Conservation (phyloP, 495 filamentous ascomycete species). For the Aspergillus bridgeri region DNA sequence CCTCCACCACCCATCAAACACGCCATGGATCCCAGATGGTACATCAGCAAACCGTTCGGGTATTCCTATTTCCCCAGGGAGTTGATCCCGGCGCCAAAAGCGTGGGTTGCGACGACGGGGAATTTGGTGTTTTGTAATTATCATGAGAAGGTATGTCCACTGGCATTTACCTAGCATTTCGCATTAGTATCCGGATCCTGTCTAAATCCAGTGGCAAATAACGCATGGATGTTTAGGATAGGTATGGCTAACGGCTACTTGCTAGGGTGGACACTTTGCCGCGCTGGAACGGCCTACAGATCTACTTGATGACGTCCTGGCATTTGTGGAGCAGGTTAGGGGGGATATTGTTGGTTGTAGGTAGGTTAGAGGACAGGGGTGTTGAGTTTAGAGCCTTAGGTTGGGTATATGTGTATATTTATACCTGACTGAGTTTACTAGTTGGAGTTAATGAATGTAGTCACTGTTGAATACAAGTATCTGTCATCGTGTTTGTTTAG, state of each 20-base stretch:
- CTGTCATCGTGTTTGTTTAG: no score
- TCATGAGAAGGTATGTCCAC: constrained; percentile 19
- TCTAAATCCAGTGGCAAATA: no score
- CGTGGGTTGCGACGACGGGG: constrained; percentile 47
- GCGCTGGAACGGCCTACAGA: constrained; percentile 53
- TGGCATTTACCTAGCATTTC: background rate
- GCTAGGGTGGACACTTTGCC: constrained; percentile 61
- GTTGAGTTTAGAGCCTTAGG: no score
- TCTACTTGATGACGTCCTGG: constrained; percentile 55
- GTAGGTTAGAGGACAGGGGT: no score
- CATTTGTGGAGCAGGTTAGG: constrained; percentile 50
- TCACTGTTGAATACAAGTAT: no score
- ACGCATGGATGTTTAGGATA: no score
- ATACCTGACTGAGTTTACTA: no score
- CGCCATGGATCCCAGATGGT: constrained; percentile 28
- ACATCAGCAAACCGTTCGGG: constrained; percentile 54
- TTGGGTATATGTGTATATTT: background rate
- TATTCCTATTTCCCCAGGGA: constrained; percentile 56
- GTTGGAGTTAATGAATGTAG: no score
- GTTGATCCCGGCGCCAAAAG: constrained; percentile 43
- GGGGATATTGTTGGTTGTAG: background rate
- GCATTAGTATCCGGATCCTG: no score
- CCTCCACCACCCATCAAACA: constrained; percentile 17
- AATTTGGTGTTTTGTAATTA: constrained; percentile 45
- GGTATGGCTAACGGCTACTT: background rate